Percentiles rank a stretch among this genome's conserved stretches.
Conservation (phyloP, 2,329 filamentous ascomycete species). For the Colletotrichum sp. region DNA sequence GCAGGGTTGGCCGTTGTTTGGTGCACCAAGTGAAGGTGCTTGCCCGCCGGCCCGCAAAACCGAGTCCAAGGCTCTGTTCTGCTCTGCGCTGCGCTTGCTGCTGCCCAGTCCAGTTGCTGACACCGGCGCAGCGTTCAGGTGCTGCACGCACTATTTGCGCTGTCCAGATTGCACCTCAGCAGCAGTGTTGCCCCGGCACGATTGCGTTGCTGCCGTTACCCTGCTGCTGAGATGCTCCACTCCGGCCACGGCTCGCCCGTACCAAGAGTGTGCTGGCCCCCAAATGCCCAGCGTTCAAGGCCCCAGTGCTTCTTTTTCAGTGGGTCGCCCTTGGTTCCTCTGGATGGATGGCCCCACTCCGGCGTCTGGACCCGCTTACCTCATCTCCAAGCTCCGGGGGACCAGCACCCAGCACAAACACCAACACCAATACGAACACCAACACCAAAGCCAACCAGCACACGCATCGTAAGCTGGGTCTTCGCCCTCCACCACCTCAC, state of each 20-base stretch:
- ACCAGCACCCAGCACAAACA: background rate
- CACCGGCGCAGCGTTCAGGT: background rate
- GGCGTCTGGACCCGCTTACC: background rate
- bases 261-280: background rate
- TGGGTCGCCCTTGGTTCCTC: background rate
- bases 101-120: background rate
- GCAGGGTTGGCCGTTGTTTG: background rate
- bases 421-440: background rate
- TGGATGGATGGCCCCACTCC: background rate
- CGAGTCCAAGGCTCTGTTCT: background rate
- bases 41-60: background rate
- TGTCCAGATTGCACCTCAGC: background rate
- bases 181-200: background rate
- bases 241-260: background rate
- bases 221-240: background rate
- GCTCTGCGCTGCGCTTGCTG: background rate
- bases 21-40: background rate
- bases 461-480: background rate
- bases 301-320: background rate
- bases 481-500: slow-evolving; percentile 1
- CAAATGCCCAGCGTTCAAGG: background rate
- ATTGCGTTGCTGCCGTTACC: no score
- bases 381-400: background rate
- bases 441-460: background rate
- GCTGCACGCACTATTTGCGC: background rate